Evolutionary conservation across 441 rosid species (phyloP), one percentile per base, ranked within the genome.

Genomic region (Gossypium davidsonii): DNA sequence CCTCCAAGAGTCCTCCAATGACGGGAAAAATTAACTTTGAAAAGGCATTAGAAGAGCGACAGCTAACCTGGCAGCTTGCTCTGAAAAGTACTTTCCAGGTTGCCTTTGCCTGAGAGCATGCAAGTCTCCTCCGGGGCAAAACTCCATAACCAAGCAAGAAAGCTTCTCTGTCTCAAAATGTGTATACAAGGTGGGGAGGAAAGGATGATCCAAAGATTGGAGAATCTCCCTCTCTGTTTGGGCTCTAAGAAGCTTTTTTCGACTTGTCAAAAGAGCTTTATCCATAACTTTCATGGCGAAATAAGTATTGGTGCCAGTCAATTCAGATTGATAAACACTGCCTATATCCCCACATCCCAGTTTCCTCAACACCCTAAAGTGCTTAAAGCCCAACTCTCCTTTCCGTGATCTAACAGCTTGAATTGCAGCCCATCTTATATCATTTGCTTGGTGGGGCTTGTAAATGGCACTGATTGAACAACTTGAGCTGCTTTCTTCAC

Each of bases 301-400:
- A 78, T 66, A 84, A 28, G 82, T 82, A 67, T 83, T 84, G 0
- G 95, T 90, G 57, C 97, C 92, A 39, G 78, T 85, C 83, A 94
- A 79, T 79, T 91, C 96, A 1, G 97, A 83, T 25, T 90, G 88
- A 82, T 87, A 85, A 48, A 93, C 98, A 42, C 79, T 83, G 61
- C 98, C 98, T 31, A 93, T 93, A 73, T 94, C 98, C 42, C 98
- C 98, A 23, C 89, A 87, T n/a, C 98, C 98, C 48, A 91, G 73
- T 72, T 67, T 73, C 74, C 67, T 85, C 76, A 91, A 79, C 61
- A 86, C 73, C 74, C 81, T 89, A 80, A 94, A 94, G 79, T 89
- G 85, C 74, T 82, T 85, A 68, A 93, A 81, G 48, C 85, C 89
- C 64, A 94, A 75, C 2, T 79, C 77, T 28, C 93, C 94, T 37